These are phyloP conservation scores for Skeletonema menzelii DNA, from an alignment of 108 stramenopile species.

Conservation along the genomic window DNA sequence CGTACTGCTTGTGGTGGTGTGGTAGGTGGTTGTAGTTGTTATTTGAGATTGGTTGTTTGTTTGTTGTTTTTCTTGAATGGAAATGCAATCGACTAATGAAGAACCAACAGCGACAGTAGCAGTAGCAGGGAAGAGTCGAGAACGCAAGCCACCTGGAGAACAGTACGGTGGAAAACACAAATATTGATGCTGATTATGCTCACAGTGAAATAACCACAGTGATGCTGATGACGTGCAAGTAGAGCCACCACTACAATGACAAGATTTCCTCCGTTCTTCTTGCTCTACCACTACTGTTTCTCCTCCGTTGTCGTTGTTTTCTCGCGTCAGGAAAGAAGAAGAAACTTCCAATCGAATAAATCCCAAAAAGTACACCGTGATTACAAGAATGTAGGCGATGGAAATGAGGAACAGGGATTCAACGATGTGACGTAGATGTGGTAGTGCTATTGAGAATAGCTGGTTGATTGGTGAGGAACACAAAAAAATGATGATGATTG, in stretches of 20 bases:
- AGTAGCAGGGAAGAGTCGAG: conserved; percentile 19
- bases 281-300: neutral
- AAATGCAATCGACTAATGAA: neutral
- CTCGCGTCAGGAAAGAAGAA: neutral
- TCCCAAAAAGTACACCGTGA: conserved; percentile 13
- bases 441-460: no score
- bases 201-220: conserved; percentile 32
- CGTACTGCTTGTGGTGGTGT: neutral
- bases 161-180: conserved; percentile 44
- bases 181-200: conserved; percentile 22
- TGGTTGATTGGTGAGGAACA: no score
- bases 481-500: no score
- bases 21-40: no score
- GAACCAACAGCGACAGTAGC: neutral
- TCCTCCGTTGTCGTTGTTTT: neutral
- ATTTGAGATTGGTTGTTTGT: neutral
- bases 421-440: no score
- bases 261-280: neutral
- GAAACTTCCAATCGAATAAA: conserved; percentile 12
- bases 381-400: neutral
- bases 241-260: neutral
- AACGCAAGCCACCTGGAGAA: conserved; percentile 34
- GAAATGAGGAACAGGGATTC: neutral
- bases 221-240: neutral
- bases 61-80: neutral